Percentiles rank a stretch among this genome's conserved stretches.
These are phyloP conservation scores for Boletus reticuloceps DNA, from an alignment of 768 basidiomycete species.

Conservation along the genomic window DNA sequence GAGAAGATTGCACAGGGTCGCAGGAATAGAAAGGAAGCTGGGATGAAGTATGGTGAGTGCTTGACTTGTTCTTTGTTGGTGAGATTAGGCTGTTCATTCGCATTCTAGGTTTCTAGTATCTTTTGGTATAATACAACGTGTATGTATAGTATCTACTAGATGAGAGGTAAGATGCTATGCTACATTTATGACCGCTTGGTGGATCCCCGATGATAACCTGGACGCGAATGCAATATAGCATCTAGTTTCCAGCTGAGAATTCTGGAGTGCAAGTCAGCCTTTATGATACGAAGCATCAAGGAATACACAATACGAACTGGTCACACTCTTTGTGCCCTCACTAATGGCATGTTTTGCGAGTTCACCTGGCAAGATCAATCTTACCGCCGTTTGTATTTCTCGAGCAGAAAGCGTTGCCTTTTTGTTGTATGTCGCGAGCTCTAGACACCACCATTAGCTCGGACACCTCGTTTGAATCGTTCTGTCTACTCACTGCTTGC, in stretches of 20 bases:
- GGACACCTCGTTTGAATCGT: not conserved
- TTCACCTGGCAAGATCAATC: conserved; percentile 69
- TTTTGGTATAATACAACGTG: not conserved
- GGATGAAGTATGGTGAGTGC: conserved; percentile 84
- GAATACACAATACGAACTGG: conserved; percentile 28
- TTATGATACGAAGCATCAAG: not conserved
- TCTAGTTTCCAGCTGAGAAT: conserved; percentile 26
- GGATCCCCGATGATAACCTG: not conserved
- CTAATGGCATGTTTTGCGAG: conserved; percentile 75
- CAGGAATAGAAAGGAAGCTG: conserved; percentile 84
- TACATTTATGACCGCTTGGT: conserved; percentile 13
- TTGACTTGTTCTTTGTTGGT: not conserved
- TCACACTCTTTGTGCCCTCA: conserved; percentile 67
- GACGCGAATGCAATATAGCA: not conserved
- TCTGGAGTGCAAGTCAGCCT: conserved; percentile 16
- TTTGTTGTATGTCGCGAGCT: conserved; percentile 68
- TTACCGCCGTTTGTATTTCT: conserved; percentile 69
- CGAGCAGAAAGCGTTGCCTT: conserved; percentile 74
- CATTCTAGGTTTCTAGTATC: conserved; percentile 22
- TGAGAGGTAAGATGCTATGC: conserved; percentile 18
- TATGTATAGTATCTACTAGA: conserved; percentile 11
- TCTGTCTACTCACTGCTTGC: conserved; percentile 41
- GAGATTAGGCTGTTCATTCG: not conserved
- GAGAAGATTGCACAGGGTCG: conserved; percentile 81
- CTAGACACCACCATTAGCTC: conserved; percentile 19